phyloP scores from a whole-genome alignment of 2,329 filamentous ascomycete genomes.

The Akanthomyces muscarius region DNA sequence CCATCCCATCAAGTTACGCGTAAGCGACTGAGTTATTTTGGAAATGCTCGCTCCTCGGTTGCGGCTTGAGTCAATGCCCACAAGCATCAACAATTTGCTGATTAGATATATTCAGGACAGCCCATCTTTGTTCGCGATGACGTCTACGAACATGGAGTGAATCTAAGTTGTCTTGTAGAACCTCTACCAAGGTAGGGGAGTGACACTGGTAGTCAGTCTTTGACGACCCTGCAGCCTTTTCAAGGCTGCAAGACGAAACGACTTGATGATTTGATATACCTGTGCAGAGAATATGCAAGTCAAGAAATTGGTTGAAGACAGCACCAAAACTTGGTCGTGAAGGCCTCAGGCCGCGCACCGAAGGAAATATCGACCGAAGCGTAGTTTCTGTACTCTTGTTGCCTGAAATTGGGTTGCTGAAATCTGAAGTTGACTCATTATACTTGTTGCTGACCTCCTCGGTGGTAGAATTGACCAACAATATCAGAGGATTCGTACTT shows the following conservation, averaged over 20 bases:
- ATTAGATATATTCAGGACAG: slow-evolving; percentile 40
- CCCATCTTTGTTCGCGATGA: slow-evolving; percentile 52
- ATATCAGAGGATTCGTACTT: slow-evolving; percentile 42
- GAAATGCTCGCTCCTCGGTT: background rate
- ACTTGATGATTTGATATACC: slow-evolving; percentile 35
- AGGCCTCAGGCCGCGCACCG: background rate
- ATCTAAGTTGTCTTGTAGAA: slow-evolving; percentile 19
- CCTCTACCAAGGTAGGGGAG: background rate
- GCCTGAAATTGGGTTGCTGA: background rate
- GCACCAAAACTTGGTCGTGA: slow-evolving; percentile 47
- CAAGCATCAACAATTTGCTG: slow-evolving; percentile 40
- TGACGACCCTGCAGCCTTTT: slow-evolving; percentile 18
- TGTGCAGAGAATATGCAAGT: slow-evolving; percentile 52
- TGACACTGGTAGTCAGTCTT: background rate
- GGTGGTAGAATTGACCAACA: slow-evolving; percentile 52
- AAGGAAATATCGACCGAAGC: background rate
- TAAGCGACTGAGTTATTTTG: background rate
- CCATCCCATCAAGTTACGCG: background rate
- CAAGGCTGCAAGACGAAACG: background rate
- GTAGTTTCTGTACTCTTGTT: slow-evolving; percentile 1
- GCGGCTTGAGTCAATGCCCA: slow-evolving; percentile 12
- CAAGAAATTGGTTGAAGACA: slow-evolving; percentile 51
- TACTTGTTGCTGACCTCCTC: background rate
- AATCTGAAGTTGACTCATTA: background rate
- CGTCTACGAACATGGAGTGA: slow-evolving; percentile 22